Evolutionary conservation across 2,329 filamentous ascomycete species (phyloP).

Genomic region (Curvularia sp.): DNA sequence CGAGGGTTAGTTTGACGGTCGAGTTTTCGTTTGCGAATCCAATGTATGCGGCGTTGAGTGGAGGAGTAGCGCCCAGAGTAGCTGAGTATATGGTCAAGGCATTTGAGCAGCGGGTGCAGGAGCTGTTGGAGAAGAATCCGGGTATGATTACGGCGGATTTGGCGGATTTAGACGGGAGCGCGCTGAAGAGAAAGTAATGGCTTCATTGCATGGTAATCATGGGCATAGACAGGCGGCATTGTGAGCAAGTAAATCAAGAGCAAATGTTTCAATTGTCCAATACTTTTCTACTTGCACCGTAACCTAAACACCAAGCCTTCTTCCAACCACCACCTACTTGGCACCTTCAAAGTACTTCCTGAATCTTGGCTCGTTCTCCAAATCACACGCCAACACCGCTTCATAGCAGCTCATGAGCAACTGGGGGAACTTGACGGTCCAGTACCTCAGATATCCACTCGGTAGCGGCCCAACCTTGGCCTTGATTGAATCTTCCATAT

Average conservation of each 20-base stretch:
- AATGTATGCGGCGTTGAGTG: slow-evolving; percentile 82
- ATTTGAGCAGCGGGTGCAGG: slow-evolving; percentile 80
- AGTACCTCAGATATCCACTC: slow-evolving; percentile 83
- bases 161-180: slow-evolving; percentile 39
- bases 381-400: slow-evolving; percentile 16
- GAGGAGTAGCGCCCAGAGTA: slow-evolving; percentile 81
- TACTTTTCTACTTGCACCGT: not conserved
- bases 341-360: slow-evolving; percentile 18
- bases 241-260: not conserved
- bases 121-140: slow-evolving; percentile 53
- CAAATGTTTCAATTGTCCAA: not conserved
- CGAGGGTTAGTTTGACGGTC: slow-evolving; percentile 77
- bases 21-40: slow-evolving; percentile 87
- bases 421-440: slow-evolving; percentile 79
- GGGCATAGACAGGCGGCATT: not conserved
- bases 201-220: not conserved
- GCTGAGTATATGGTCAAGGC: slow-evolving; percentile 90
- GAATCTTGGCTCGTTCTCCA: slow-evolving; percentile 15
- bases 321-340: slow-evolving; percentile 5
- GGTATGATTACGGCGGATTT: slow-evolving; percentile 31
- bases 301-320: not conserved
- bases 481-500: slow-evolving; percentile 85
- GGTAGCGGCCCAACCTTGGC: slow-evolving; percentile 75
- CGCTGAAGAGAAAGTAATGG: slow-evolving; percentile 22
- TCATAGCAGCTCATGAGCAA: slow-evolving; percentile 80